These are phyloP conservation scores for Pleurozium schreberi DNA, from an alignment of 225 moss, liverwort and hornwort species.

Conservation along the genomic window DNA sequence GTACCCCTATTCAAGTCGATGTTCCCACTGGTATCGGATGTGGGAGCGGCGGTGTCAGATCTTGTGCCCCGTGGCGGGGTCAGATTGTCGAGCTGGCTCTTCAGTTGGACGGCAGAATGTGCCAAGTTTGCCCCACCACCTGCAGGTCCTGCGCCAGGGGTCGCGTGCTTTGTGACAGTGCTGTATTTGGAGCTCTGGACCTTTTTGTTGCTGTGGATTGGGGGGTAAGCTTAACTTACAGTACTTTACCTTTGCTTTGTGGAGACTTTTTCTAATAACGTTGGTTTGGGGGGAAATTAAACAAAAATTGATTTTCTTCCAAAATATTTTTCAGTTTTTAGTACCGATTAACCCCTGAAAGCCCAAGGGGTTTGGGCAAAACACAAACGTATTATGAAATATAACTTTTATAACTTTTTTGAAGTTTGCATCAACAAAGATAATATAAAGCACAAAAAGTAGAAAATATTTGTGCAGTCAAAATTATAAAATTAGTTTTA, in stretches of 20 bases:
- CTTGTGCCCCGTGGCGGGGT: neutral
- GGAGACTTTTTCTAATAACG: neutral
- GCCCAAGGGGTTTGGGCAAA: too few species aligned
- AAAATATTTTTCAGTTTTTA: neutral
- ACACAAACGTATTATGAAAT: too few species aligned
- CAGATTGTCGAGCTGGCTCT: neutral
- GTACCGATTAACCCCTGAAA: too few species aligned
- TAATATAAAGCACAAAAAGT: too few species aligned
- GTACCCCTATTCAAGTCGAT: fast-evolving
- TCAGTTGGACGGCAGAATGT: neutral
- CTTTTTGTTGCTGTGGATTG: too few species aligned
- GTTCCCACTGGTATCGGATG: neutral
- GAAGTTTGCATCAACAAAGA: too few species aligned
- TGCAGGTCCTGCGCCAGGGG: neutral
- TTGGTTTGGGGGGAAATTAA: neutral
- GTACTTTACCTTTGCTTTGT: neutral
- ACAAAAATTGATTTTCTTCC: too few species aligned
- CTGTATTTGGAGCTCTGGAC: neutral
- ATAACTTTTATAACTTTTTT: too few species aligned
- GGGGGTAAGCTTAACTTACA: too few species aligned
- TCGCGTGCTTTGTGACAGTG: neutral
- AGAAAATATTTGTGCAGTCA: too few species aligned
- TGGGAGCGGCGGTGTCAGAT: neutral
- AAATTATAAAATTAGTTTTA: too few species aligned
- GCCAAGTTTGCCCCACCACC: neutral